phyloP scores from a whole-genome alignment of 2,329 filamentous ascomycete genomes.

The Lachnellula hyalina region DNA sequence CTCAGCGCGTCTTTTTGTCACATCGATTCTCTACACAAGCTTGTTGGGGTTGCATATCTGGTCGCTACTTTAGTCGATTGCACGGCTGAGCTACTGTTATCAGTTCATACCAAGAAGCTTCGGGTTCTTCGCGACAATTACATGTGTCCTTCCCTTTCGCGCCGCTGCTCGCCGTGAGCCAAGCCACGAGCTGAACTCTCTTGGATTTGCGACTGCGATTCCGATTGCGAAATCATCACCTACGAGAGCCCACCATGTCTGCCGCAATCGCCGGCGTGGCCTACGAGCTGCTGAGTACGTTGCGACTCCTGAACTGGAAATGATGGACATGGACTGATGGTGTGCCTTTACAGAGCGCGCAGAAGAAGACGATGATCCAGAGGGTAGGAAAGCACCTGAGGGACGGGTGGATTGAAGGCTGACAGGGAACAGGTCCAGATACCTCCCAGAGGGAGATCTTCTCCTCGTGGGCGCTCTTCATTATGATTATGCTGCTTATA shows the following conservation, averaged over 20 bases:
- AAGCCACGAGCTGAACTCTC: constrained; percentile 12
- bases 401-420: constrained; percentile 17
- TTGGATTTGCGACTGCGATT: not conserved
- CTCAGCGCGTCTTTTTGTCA: no score
- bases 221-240: not conserved
- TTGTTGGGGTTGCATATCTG: not conserved
- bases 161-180: constrained; percentile 30
- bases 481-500: constrained; percentile 90
- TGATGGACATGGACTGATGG: constrained; percentile 18
- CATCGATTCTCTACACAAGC: no score
- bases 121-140: constrained; percentile 19
- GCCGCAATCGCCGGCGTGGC: constrained; percentile 25
- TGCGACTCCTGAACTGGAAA: not conserved
- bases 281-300: constrained; percentile 33
- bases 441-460: constrained; percentile 89
- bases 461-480: constrained; percentile 95
- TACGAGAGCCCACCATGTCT: constrained; percentile 20
- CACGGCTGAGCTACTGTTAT: not conserved
- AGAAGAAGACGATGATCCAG: constrained; percentile 26
- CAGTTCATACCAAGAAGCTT: not conserved
- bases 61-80: not conserved
- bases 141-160: constrained; percentile 28
- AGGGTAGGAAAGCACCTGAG: constrained; percentile 19
- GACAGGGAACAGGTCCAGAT: constrained; percentile 54
- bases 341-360: constrained; percentile 21